Percentiles rank a stretch among this genome's conserved stretches.
phyloP scores from a whole-genome alignment of 2,329 filamentous ascomycete genomes.

The Colletotrichum viniferum region DNA sequence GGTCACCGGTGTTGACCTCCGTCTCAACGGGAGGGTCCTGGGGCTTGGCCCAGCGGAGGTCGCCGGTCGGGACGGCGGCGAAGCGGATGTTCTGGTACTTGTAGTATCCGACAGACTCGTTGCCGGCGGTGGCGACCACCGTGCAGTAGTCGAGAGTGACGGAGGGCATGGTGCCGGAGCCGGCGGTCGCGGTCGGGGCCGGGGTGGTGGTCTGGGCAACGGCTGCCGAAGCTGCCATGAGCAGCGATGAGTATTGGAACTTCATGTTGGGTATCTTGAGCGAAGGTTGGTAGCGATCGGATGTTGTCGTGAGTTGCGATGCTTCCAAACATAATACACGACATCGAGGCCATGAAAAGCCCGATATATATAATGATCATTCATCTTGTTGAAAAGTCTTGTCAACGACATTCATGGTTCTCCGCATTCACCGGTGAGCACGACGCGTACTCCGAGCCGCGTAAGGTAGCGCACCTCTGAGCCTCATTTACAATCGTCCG shows the following conservation, averaged over 20 bases:
- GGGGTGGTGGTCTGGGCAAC: background rate
- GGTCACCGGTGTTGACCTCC: background rate
- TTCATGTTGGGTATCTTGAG: background rate
- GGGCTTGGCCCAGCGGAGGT: conserved; percentile 22
- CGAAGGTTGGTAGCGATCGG: background rate
- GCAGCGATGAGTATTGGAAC: background rate
- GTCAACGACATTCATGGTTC: background rate
- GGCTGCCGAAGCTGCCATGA: background rate
- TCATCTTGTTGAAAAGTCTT: background rate
- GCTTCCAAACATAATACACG: background rate
- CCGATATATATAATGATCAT: background rate
- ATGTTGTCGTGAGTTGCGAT: background rate
- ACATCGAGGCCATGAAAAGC: background rate
- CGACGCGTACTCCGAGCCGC: background rate
- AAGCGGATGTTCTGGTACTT: conserved; percentile 30
- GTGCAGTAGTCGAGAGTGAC: conserved; percentile 7
- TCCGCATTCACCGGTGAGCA: background rate
- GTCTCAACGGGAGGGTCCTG: background rate
- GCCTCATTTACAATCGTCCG: background rate
- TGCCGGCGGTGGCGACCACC: background rate
- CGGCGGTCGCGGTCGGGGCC: background rate
- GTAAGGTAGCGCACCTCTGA: background rate
- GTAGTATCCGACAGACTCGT: conserved; percentile 3
- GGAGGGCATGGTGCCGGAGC: background rate
- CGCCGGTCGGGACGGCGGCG: conserved; percentile 25